Evolutionary conservation across 2,329 filamentous ascomycete species (phyloP).

Genomic region (Blumeria hordei): DNA sequence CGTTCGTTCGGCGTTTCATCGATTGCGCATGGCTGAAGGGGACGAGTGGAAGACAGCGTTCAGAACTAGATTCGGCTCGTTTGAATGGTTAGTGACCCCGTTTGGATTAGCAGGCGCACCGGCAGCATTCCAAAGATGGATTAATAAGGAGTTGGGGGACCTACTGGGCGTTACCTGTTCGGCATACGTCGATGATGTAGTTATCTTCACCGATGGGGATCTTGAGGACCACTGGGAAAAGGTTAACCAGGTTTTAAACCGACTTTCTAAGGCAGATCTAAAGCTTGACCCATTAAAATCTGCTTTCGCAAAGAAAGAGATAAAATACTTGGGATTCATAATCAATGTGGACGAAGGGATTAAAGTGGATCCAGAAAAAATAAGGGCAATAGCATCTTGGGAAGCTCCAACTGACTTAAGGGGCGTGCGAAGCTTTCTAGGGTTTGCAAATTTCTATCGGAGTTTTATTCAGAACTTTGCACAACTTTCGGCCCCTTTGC

Average conservation of each 20-base stretch:
- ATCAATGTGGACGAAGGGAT: background rate
- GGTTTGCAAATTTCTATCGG: background rate
- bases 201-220: background rate
- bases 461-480: background rate
- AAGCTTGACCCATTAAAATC: background rate
- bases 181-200: background rate
- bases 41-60: background rate
- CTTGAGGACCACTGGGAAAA: background rate
- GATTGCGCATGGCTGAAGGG: background rate
- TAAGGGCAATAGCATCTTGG: background rate
- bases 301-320: background rate
- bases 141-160: background rate
- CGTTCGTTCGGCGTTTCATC: background rate
- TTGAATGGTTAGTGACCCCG: background rate
- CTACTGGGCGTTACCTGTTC: background rate
- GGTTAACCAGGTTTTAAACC: background rate
- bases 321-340: background rate
- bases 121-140: background rate
- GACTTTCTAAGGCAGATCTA: background rate
- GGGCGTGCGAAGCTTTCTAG: background rate
- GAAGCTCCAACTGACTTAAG: background rate
- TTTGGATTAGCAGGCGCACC: background rate
- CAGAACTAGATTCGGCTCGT: background rate
- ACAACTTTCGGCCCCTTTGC: background rate
- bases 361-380: background rate